Evolutionary conservation across 345 rosid genomes (phyloP), one percentile per base, ranked within the genome.

Genomic region (Arabidopsis arenosa): DNA sequence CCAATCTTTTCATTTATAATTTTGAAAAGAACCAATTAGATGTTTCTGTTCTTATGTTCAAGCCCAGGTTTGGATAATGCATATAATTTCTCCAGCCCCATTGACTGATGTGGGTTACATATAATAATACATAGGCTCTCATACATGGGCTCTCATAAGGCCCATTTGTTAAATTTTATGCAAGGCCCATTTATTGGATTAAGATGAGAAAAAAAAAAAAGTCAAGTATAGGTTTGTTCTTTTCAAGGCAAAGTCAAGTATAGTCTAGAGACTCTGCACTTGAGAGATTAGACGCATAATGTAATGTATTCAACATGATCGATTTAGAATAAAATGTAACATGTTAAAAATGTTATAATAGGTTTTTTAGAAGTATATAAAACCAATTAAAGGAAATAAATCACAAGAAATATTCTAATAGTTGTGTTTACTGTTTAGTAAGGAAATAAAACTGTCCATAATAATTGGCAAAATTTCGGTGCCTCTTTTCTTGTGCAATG

Each of bases 401-500:
- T 58, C 8, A 17, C n/a, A 59, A 12, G 4, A 10, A 48, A 33
- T 33, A 66, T 48, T 48, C 30, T 18, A 9, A n/a, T 11, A 47
- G 11, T 11, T 66, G 9, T 13, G 3, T 21, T 23, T 18, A 26
- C 28, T 26, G 28, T 26, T 23, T 5, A 11, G 5, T 15, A 57
- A 70, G 13, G 8, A 58, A 55, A 21, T 18, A 18, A 60, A 60
- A 13, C 5, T 48, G 13, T 21, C 49, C 35, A 47, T 66, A 49
- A 40, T 4, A 39, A 52, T 30, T 5, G 30, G 63, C 0, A 17
- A 48, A 66, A 58, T 70, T 58, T 86, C 88, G 87, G 87, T 87
- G 91, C 88, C 83, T 83, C 86, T 80, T 83, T 86, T 58, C 40
- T 71, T 40, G 86, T 84, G 87, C 79, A 83, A 12, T 84, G 87